These are phyloP conservation scores for Chenopodium berlandieri DNA, from an alignment of 148 eudicot genomes.

Conservation along the genomic window DNA sequence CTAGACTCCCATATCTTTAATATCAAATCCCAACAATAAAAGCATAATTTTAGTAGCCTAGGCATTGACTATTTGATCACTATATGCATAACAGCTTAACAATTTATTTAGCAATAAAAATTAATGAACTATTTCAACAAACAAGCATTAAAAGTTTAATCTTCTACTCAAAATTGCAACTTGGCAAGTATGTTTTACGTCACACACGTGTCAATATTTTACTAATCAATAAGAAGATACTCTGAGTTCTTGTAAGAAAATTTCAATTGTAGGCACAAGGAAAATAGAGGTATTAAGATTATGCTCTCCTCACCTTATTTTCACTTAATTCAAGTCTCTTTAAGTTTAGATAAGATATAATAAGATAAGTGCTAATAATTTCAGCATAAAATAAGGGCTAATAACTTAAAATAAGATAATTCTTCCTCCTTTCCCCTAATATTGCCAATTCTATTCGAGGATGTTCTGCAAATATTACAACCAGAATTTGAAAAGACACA, in stretches of 20 bases:
- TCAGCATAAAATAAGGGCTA: too few species aligned
- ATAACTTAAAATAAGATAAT: too few species aligned
- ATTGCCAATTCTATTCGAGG: too few species aligned
- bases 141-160: background rate
- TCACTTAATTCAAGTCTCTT: too few species aligned
- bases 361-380: too few species aligned
- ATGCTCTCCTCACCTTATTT: too few species aligned
- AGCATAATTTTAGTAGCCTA: background rate
- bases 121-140: background rate
- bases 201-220: background rate
- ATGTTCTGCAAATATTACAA: too few species aligned
- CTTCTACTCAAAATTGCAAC: background rate
- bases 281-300: background rate
- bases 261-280: background rate
- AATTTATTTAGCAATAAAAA: background rate
- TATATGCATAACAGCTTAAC: background rate
- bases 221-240: background rate
- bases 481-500: too few species aligned
- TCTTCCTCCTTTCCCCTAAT: too few species aligned
- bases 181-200: background rate
- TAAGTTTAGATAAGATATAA: too few species aligned
- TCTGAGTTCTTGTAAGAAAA: background rate
- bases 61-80: background rate
- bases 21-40: too few species aligned
- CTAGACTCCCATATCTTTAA: too few species aligned